Evolutionary conservation across 2,329 filamentous ascomycete genomes (phyloP).

Genomic region (Arachnomyces sp.): DNA sequence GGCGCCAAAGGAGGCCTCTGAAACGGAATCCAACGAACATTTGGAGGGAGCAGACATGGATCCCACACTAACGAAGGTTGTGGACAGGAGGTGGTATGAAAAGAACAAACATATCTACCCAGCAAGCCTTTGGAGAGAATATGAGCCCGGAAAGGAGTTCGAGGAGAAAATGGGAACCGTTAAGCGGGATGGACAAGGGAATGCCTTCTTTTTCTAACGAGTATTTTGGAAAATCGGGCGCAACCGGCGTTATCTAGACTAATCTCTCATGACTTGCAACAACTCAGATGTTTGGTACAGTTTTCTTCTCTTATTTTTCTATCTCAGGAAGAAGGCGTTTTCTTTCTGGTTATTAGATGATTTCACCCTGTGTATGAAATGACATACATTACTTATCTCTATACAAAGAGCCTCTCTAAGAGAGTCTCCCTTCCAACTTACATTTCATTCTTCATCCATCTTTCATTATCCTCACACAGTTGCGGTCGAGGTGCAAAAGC

Average conservation of each 20-base stretch:
- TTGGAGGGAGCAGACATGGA: slow-evolving; percentile 73
- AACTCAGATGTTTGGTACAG: not conserved
- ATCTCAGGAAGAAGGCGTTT: too few relatives aligned
- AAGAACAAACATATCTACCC: slow-evolving; percentile 97
- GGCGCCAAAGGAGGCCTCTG: slow-evolving; percentile 28
- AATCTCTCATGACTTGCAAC: not conserved
- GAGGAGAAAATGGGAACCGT: slow-evolving; percentile 55
- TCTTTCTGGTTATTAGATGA: too few relatives aligned
- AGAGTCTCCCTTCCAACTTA: too few relatives aligned
- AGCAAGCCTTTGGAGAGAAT: slow-evolving; percentile 90
- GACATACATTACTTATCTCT: too few relatives aligned
- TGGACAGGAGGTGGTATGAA: slow-evolving; percentile 95
- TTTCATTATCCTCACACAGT: too few relatives aligned
- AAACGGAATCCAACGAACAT: slow-evolving; percentile 42
- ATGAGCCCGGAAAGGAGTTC: slow-evolving; percentile 79
- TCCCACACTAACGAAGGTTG: slow-evolving; percentile 77
- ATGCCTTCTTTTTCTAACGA: slow-evolving; percentile 76
- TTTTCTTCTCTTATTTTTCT: too few relatives aligned
- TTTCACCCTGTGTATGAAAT: too few relatives aligned
- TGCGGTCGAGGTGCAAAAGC: too few relatives aligned
- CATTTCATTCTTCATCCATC: too few relatives aligned
- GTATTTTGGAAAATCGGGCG: too few relatives aligned
- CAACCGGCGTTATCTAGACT: too few relatives aligned
- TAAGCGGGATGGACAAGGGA: slow-evolving; percentile 76
- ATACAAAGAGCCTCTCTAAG: too few relatives aligned